phyloP scores from a whole-genome alignment of 2,329 filamentous ascomycete species.

The Ophiognomonia clavigignenti-juglandacearum region DNA sequence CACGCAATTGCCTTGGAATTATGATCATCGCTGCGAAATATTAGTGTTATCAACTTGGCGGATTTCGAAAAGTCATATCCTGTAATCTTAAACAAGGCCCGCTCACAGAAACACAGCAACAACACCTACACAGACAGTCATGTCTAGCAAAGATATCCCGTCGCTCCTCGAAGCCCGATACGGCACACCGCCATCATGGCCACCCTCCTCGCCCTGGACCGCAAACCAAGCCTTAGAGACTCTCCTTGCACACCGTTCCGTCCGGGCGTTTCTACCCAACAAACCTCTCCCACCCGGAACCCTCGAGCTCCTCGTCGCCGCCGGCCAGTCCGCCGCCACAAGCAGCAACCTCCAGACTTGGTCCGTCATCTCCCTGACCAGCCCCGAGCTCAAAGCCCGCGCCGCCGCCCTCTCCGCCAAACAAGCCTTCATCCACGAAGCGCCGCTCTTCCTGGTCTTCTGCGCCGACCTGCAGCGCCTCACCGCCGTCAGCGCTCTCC shows the following conservation, averaged over 20 bases:
- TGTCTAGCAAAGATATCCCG: background rate
- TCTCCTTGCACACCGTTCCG: conserved; percentile 26
- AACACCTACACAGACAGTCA: too few species aligned
- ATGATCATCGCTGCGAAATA: too few species aligned
- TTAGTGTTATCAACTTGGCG: too few species aligned
- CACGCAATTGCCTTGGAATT: too few species aligned
- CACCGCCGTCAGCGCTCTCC: conserved; percentile 19
- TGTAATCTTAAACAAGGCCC: too few species aligned
- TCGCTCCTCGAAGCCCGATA: conserved; percentile 1
- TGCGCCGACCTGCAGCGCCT: conserved; percentile 28
- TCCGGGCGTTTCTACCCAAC: conserved; percentile 23
- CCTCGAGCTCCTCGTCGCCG: conserved; percentile 26
- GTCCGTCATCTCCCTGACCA: conserved; percentile 26
- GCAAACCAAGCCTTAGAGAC: conserved; percentile 11
- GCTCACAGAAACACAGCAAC: too few species aligned
- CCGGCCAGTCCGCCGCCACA: conserved; percentile 29
- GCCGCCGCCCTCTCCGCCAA: conserved; percentile 24
- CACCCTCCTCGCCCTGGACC: background rate
- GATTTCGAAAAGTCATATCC: too few species aligned
- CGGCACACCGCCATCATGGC: background rate
- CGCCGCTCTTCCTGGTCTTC: conserved; percentile 28
- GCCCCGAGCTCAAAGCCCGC: conserved; percentile 22
- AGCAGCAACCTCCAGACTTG: conserved; percentile 31
- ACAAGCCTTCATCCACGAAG: conserved; percentile 27
- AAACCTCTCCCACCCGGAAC: conserved; percentile 18